Evolutionary conservation across 768 basidiomycete species (phyloP).

Genomic region (Boletellus ananas): DNA sequence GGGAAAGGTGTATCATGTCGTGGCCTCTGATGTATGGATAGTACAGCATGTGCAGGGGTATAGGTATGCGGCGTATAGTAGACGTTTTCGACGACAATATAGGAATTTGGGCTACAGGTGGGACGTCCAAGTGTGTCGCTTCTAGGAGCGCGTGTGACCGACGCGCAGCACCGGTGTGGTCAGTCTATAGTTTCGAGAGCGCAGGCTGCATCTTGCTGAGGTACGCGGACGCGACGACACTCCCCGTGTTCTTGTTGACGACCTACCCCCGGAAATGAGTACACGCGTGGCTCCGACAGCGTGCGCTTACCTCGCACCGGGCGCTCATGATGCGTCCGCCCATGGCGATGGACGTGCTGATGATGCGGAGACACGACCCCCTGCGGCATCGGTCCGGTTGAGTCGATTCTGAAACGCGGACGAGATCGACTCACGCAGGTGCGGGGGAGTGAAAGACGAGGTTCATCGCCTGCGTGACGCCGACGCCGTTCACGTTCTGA

Average conservation of each 20-base stretch:
- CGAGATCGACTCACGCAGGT: slow-evolving; percentile 42
- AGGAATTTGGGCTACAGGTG: slow-evolving; percentile 12
- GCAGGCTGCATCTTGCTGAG: slow-evolving; percentile 72
- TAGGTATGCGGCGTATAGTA: not conserved
- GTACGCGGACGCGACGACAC: slow-evolving; percentile 61
- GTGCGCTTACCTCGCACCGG: slow-evolving; percentile 56
- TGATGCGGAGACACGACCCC: slow-evolving; percentile 55
- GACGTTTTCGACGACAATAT: slow-evolving; percentile 3
- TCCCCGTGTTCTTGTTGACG: slow-evolving; percentile 53
- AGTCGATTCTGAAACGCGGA: not conserved
- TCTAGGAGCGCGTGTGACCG: slow-evolving; percentile 7
- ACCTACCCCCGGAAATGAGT: slow-evolving; percentile 37
- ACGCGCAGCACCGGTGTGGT: slow-evolving; percentile 2
- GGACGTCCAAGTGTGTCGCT: slow-evolving; percentile 13
- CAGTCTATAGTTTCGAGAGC: slow-evolving; percentile 42
- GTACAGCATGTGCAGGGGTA: slow-evolving; percentile 24
- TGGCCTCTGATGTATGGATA: slow-evolving; percentile 6
- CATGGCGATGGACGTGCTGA: slow-evolving; percentile 61
- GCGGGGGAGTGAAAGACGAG: slow-evolving; percentile 69
- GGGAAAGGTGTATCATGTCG: slow-evolving; percentile 1
- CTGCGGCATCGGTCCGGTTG: slow-evolving; percentile 30
- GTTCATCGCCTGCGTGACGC: slow-evolving; percentile 70
- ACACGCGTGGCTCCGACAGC: too few species aligned
- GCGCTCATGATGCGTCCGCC: slow-evolving; percentile 70
- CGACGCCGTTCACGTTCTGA: slow-evolving; percentile 62